These are phyloP conservation scores for Mycena belliarum DNA, from an alignment of 768 basidiomycete species.

Conservation along the genomic window DNA sequence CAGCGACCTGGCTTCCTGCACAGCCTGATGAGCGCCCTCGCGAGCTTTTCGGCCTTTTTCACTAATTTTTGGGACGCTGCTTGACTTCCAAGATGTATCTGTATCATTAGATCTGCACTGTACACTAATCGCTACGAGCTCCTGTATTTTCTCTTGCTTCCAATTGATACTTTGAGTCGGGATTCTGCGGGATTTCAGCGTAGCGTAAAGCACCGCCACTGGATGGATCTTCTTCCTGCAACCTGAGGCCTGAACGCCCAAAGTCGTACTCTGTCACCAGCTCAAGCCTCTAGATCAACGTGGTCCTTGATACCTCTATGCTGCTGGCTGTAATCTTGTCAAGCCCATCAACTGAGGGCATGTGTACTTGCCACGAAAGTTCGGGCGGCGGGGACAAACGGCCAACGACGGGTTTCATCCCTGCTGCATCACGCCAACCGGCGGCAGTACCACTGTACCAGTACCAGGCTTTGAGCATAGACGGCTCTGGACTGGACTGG, in stretches of 20 bases:
- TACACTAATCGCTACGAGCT: not conserved
- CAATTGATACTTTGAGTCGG: conserved; percentile 1
- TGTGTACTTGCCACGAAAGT: too few species aligned
- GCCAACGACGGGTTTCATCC: too few species aligned
- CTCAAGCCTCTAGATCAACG: too few species aligned
- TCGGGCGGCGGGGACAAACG: too few species aligned
- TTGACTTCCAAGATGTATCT: not conserved
- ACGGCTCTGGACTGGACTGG: conserved; percentile 12
- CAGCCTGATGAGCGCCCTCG: not conserved
- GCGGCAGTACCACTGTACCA: not conserved
- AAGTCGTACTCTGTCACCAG: too few species aligned
- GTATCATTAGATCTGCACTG: too few species aligned
- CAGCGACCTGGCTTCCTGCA: not conserved
- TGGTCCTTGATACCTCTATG: too few species aligned
- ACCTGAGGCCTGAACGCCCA: too few species aligned
- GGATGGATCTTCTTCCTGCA: too few species aligned
- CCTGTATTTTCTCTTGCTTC: not conserved
- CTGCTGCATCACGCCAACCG: not conserved
- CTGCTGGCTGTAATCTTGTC: too few species aligned
- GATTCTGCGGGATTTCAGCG: not conserved
- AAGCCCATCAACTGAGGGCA: too few species aligned
- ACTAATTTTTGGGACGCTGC: not conserved
- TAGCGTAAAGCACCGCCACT: too few species aligned
- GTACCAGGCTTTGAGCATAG: not conserved
- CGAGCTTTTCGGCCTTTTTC: not conserved